A percentile compares a stretch with the other conserved stretches of the same genome.
phyloP scores from a whole-genome alignment of 129 eudicot genomes.

The Flaveria robusta region DNA sequence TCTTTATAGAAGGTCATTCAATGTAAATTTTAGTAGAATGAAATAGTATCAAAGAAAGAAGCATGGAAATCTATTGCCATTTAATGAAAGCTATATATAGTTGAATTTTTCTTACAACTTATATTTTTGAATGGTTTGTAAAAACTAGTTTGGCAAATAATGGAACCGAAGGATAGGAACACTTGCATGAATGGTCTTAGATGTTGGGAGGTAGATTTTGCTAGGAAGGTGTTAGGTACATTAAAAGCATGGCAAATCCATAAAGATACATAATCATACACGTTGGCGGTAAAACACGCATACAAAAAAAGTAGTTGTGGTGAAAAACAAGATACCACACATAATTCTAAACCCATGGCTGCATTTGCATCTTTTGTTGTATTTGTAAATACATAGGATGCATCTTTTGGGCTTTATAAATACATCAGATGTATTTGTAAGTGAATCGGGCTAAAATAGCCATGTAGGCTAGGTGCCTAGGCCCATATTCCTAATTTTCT shows the following conservation, averaged over 20 bases:
- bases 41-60: conserved; percentile 1
- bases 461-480: no score
- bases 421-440: not conserved
- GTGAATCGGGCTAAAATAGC: not conserved
- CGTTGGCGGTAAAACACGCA: not conserved
- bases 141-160: not conserved
- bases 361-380: not conserved
- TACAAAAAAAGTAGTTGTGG: not conserved
- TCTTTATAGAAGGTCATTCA: not conserved
- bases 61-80: not conserved
- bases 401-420: not conserved
- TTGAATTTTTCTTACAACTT: conserved; percentile 8
- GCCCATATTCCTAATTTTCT: not conserved
- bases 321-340: conserved; percentile 1
- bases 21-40: not conserved
- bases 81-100: not conserved
- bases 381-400: no score
- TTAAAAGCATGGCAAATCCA: not conserved
- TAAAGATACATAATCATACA: not conserved
- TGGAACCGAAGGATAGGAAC: not conserved
- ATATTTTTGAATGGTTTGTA: not conserved
- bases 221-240: not conserved
- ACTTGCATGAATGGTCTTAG: not conserved
- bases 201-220: not conserved
- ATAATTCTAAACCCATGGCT: not conserved